Base-by-base conservation (phyloP, 2,329 filamentous ascomycete genomes). In the Chaetothyriales sp. region DNA sequence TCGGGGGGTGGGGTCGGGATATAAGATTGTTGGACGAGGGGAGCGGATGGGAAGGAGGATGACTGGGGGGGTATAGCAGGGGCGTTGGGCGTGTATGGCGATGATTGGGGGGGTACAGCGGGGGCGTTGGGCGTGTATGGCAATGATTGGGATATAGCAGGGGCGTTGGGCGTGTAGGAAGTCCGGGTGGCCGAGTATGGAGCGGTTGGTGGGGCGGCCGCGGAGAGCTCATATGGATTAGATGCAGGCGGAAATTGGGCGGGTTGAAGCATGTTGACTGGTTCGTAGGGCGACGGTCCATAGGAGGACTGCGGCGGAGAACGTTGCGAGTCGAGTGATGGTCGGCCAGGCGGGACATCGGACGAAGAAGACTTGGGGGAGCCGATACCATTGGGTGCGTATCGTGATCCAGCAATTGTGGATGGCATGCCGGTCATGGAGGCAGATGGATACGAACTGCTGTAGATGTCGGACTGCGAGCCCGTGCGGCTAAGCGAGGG, bases 401-500 rank as follows among this genome's bases (percentile, higher is more conserved):
- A 73, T 46, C 69, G 66, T 48, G 71, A 71, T 53, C 64, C 56
- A 2, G 63, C 51, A 43, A 59, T 60, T 57, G 65, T 62, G 48
- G 58, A 52, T 28, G 65, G 61, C 48, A 66, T 65, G 22, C 6
- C 6, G 22, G 22, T 3, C 22, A 25, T 3, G 6, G 22, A 6
- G 50, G 64, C 61, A 47, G 64, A 65, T 5, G 58, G 66, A 54
- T 59, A 63, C 52, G 62, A 59, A 53, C 64, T 65, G 43, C 69
- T 68, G 61, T 77, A 80, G 5, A 86, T 69, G 59, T 95, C 89
- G 46, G 87, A 80, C 15, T 74, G 76, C 4, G 86, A 92, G 2
- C 85, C 82, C 1, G 83, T 81, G 44, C 85, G 78, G 63, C 85
- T 89, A 54, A 89, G 77, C 2, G 78, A 84, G 5, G 86, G 85